Evolutionary conservation across 148 eudicot species (phyloP).

Genomic region (Limonium bicolor): DNA sequence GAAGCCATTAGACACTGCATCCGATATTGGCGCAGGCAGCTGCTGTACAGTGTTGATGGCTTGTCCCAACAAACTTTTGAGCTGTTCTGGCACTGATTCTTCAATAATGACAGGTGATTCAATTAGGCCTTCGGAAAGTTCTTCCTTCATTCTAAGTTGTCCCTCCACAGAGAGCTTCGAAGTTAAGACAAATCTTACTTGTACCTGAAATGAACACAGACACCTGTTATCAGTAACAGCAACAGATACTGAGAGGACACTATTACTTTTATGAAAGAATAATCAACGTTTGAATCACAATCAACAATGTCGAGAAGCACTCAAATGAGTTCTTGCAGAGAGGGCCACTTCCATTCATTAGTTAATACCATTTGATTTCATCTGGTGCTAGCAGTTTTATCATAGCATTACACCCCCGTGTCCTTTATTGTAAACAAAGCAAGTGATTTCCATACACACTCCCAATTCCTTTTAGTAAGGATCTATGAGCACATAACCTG

Average conservation of each 20-base stretch:
- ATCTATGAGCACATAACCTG: no score
- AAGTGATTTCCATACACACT: no score
- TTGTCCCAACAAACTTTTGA: constrained; percentile 44
- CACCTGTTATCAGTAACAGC: not conserved
- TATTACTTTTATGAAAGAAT: not conserved
- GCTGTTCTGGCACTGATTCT: constrained; percentile 61
- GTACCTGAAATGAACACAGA: constrained; percentile 46
- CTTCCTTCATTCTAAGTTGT: constrained; percentile 91
- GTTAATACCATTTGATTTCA: no score
- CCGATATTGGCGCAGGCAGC: constrained; percentile 63
- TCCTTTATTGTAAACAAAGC: no score
- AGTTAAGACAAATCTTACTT: constrained; percentile 39
- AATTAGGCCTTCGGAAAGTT: constrained; percentile 47
- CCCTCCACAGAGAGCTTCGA: constrained; percentile 66
- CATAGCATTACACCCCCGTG: no score
- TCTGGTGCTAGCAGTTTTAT: no score
- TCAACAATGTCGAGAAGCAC: no score
- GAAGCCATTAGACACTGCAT: constrained; percentile 49
- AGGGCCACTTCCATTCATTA: no score
- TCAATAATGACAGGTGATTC: constrained; percentile 57
- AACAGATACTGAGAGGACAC: not conserved
- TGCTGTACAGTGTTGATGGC: constrained; percentile 57
- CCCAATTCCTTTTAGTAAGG: no score
- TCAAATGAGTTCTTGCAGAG: no score
- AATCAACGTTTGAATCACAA: no score